Percentiles rank a stretch among this genome's conserved stretches.
phyloP scores from a whole-genome alignment of 2,329 filamentous ascomycete species.

The Fusarium drepaniforme region DNA sequence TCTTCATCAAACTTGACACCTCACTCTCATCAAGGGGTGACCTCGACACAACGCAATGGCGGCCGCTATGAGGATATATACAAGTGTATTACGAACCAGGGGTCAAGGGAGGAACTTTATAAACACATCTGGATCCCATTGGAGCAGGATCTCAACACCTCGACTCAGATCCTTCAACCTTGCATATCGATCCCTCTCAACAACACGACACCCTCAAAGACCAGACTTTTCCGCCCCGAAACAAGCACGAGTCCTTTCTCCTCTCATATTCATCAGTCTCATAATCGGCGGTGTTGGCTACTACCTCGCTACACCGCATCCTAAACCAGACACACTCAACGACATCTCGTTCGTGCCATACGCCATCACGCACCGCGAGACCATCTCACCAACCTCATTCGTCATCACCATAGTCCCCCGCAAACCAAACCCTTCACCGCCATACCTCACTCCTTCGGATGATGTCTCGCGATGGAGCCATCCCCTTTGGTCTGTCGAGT shows the following conservation, averaged over 20 bases:
- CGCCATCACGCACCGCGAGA: constrained; percentile 70
- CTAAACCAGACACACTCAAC: constrained; percentile 61
- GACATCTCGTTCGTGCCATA: constrained; percentile 73
- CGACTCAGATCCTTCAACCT: background rate
- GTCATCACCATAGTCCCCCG: constrained; percentile 73
- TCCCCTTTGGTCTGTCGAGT: constrained; percentile 88
- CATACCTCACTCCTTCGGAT: constrained; percentile 39
- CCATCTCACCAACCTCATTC: constrained; percentile 75
- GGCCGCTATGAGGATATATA: constrained; percentile 9
- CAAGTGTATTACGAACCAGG: background rate
- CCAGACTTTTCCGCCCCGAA: constrained; percentile 60
- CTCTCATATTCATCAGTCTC: constrained; percentile 36
- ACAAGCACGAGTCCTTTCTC: constrained; percentile 40
- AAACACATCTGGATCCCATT: background rate
- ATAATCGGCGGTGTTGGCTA: constrained; percentile 42
- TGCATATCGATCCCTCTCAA: background rate
- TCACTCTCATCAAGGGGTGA: background rate
- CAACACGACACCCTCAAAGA: constrained; percentile 16
- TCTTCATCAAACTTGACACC: background rate
- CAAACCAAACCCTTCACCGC: constrained; percentile 43
- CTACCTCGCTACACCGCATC: constrained; percentile 42
- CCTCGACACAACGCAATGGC: background rate
- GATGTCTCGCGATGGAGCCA: constrained; percentile 48
- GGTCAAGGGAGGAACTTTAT: background rate
- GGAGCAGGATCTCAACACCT: background rate